Conservation (phyloP, 179 eudicot species). For the Silene coronaria region DNA sequence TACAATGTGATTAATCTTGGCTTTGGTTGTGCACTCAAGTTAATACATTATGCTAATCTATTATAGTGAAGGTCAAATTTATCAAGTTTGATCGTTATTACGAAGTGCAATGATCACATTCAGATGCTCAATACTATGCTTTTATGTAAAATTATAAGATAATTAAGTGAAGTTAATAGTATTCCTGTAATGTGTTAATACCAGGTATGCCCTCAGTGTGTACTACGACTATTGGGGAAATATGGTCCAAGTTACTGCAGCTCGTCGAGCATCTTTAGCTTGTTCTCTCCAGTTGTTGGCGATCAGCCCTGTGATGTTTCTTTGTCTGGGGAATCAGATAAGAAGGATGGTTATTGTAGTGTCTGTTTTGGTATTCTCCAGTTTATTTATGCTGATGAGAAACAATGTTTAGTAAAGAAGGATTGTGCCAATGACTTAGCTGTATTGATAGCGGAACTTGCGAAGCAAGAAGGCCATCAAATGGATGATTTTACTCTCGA, state of each 20-base stretch:
- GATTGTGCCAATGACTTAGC: conserved; percentile 59
- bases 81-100: background rate
- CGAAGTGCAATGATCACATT: background rate
- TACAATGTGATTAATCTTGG: background rate
- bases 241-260: conserved; percentile 38
- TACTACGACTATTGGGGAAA: conserved; percentile 55
- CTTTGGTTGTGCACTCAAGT: background rate
- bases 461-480: conserved; percentile 50
- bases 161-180: background rate
- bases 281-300: conserved; percentile 24
- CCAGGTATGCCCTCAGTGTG: conserved; percentile 71
- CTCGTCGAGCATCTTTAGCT: conserved; percentile 28
- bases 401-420: conserved; percentile 32
- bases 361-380: conserved; percentile 82
- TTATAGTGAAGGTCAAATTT: background rate
- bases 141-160: background rate
- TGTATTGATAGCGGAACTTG: conserved; percentile 40
- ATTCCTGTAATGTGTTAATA: conserved; percentile 8
- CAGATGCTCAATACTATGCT: background rate
- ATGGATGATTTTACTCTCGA: conserved; percentile 63
- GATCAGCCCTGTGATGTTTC: conserved; percentile 24
- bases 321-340: conserved; percentile 19
- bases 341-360: conserved; percentile 39
- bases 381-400: conserved; percentile 48
- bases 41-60: background rate